Evolutionary conservation across 2,329 filamentous ascomycete species (phyloP).

Genomic region (Sporothrix schenckii): DNA sequence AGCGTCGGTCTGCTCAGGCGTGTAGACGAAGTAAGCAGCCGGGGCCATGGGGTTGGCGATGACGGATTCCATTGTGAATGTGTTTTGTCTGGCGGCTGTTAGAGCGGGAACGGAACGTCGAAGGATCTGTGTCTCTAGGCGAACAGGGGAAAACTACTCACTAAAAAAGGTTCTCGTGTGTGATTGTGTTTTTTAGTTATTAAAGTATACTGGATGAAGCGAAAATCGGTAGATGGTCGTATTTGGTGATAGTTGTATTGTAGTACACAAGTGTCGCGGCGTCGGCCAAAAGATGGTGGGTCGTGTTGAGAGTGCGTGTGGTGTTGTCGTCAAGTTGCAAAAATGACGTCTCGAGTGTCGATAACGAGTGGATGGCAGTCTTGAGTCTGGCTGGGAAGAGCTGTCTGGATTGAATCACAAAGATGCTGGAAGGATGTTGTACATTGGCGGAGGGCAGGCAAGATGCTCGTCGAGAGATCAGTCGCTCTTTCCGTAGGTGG

Average conservation of each 20-base stretch:
- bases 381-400: slow-evolving; percentile 35
- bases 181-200: slow-evolving; percentile 31
- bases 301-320: slow-evolving; percentile 36
- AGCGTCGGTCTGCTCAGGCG: slow-evolving; percentile 72
- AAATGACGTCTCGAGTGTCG: slow-evolving; percentile 32
- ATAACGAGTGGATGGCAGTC: slow-evolving; percentile 53
- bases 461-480: slow-evolving; percentile 32
- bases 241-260: background rate
- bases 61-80: slow-evolving; percentile 67
- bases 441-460: slow-evolving; percentile 33
- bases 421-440: slow-evolving; percentile 36
- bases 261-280: slow-evolving; percentile 40
- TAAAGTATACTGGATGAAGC: slow-evolving; percentile 23
- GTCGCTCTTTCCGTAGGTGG: slow-evolving; percentile 31
- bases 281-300: slow-evolving; percentile 47
- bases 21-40: slow-evolving; percentile 85
- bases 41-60: slow-evolving; percentile 64
- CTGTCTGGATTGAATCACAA: slow-evolving; percentile 29
- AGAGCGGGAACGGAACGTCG: slow-evolving; percentile 26
- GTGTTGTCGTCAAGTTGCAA: slow-evolving; percentile 36
- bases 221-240: slow-evolving; percentile 2
- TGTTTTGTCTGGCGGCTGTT: slow-evolving; percentile 27
- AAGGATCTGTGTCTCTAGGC: background rate
- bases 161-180: slow-evolving; percentile 21
- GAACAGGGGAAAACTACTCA: background rate